A percentile compares a stretch with the other conserved stretches of the same genome.
Evolutionary conservation across 1,139 yeast genomes (phyloP).

Genomic region (Arxiozyma slooffiae): DNA sequence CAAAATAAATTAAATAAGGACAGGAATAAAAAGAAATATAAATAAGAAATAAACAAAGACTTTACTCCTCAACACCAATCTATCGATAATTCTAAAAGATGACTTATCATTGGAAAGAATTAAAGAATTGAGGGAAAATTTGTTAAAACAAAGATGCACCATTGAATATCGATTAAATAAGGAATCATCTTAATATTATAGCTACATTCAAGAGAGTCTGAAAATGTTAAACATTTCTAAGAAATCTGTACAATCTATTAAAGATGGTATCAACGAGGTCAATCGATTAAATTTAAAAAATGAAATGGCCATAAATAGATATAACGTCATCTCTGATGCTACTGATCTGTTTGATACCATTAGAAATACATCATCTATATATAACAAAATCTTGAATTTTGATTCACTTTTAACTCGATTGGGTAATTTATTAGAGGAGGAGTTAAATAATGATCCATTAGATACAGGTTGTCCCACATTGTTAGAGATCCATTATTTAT

Average conservation of each 20-base stretch:
- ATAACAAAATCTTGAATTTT: conserved; percentile 53
- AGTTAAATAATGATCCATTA: conserved; percentile 42
- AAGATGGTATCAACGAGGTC: conserved; percentile 49
- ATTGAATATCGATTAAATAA: conserved; percentile 62
- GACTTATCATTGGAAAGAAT: conserved; percentile 25
- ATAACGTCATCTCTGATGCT: conserved; percentile 49
- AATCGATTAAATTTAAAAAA: conserved; percentile 48
- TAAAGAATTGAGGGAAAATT: conserved; percentile 40
- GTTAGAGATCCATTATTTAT: conserved; percentile 55
- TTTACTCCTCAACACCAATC: not conserved
- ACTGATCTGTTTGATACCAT: conserved; percentile 65
- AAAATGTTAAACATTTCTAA: conserved; percentile 28
- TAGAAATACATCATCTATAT: conserved; percentile 56
- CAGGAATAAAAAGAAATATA: not conserved
- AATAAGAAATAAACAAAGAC: not conserved
- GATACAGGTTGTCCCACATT: conserved; percentile 52
- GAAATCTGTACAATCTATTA: conserved; percentile 38
- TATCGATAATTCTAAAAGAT: conserved; percentile 23
- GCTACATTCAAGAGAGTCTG: conserved; percentile 21
- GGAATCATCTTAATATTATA: conserved; percentile 36
- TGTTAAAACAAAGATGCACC: conserved; percentile 57
- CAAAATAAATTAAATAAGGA: not conserved
- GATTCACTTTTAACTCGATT: conserved; percentile 43
- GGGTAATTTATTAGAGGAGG: conserved; percentile 44
- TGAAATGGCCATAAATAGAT: conserved; percentile 43